phyloP scores from a whole-genome alignment of 2,329 filamentous ascomycete species.

The Sphaerulina populicola region DNA sequence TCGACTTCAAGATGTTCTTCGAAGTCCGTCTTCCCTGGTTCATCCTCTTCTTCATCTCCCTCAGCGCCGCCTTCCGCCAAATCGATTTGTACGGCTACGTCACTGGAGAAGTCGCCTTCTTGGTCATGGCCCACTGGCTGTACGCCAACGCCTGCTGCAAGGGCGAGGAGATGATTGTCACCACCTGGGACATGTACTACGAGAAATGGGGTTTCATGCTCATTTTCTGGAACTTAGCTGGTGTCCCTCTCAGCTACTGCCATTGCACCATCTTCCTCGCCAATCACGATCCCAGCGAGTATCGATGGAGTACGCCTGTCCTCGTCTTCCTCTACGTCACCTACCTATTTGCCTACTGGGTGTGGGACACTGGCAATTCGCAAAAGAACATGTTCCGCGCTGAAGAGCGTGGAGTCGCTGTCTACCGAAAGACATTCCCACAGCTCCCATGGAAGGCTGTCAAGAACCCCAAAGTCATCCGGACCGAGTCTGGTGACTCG shows the following conservation, averaged over 20 bases:
- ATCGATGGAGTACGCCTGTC: conserved; percentile 64
- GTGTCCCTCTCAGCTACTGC: conserved; percentile 84
- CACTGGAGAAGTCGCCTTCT: conserved; percentile 72
- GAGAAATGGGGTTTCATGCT: conserved; percentile 98
- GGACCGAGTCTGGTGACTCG: conserved; percentile 62
- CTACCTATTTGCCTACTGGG: conserved; percentile 81
- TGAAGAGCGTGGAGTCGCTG: conserved; percentile 61
- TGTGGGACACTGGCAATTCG: conserved; percentile 86
- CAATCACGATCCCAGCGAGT: conserved; percentile 68
- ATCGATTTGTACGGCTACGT: conserved; percentile 80
- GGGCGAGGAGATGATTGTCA: conserved; percentile 82
- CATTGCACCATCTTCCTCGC: conserved; percentile 87
- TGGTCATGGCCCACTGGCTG: conserved; percentile 82
- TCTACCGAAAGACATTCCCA: conserved; percentile 72
- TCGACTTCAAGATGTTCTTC: conserved; percentile 94
- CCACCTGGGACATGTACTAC: conserved; percentile 93
- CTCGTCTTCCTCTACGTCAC: conserved; percentile 56
- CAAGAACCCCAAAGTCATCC: conserved; percentile 70
- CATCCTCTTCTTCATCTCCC: conserved; percentile 70
- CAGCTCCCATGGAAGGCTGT: conserved; percentile 83
- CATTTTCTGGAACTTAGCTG: conserved; percentile 94
- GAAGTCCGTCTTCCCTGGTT: conserved; percentile 90
- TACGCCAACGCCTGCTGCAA: conserved; percentile 90
- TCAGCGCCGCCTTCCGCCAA: conserved; percentile 70
- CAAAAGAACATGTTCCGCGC: conserved; percentile 91